Evolutionary conservation across 2,329 filamentous ascomycete species (phyloP), one percentile per base, ranked within the genome.

Genomic region (Fusarium citri): DNA sequence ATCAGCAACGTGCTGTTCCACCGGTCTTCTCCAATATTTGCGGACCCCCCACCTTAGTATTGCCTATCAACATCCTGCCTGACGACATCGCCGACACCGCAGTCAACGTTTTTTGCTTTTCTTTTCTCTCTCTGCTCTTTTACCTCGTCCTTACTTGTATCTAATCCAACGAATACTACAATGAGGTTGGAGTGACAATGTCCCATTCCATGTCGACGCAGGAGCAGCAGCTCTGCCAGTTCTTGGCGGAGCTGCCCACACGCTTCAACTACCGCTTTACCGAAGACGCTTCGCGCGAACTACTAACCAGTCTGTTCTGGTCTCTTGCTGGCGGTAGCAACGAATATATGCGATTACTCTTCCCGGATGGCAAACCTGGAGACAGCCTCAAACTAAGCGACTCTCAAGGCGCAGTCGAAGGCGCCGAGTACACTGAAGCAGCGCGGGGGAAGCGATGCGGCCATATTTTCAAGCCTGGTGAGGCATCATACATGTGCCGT

Each of bases 401-500:
- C 74, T 94, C 94, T 18, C 97, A 99, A 78, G 95, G 94, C 20
- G 93, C 93, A n/a, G 86, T 94, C 61, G 94, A 97, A 76, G 95
- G 96, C 14, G 94, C 95, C 31, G 97, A 99, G 79, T 99, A 98
- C 78, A 96, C 94, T 22, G 92, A 95, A 72, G 92, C 92, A 9
- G 96, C 96, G 16, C 89, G 94, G 72, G 96, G 97, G 58, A 97
- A 97, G 80, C 91, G 94, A 48, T 99, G 96, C 79, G 97, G 96
- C 6, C 97, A 99, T 83, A 98, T 99, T 68, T 97, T 99, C 86
- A 95, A 95, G 81, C 87, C 89, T 16, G 96, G 95, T 53, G 96
- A 99, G 83, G 94, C 94, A 59, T 95, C 94, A 63, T 99, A 98
- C 79, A 88, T 92, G 74, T 99, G 96, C 85, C 92, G 94, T 74